Evolutionary conservation across 805 yeast species (phyloP), one percentile per base, ranked within the genome.

Genomic region (Saccharomyces kudriavzevii): DNA sequence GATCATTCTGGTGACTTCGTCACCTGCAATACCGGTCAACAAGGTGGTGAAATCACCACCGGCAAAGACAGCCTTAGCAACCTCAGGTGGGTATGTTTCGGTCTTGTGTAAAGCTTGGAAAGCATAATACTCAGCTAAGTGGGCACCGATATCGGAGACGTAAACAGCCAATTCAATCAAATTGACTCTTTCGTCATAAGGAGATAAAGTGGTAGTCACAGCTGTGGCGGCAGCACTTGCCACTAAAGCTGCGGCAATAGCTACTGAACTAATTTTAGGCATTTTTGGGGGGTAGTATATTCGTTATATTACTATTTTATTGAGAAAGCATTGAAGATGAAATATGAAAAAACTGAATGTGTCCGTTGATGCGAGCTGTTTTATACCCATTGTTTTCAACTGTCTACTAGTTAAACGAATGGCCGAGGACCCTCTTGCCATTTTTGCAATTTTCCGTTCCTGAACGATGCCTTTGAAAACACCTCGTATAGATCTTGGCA

Each of bases 251-350:
- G 48, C 30, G 43, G 47, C 43, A 1, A 20, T 17, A 9, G 43
- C 63, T 14, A 76, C 67, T 17, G 40, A 74, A 73, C 49, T 73
- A 74, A 10, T 57, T 50, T 24, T 60, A 57, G 22, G 10, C 43
- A 35, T 35, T 35, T 11, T 60, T 59, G 11, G 55, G 11, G 49
- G 58, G 61, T 1, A 58, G 40, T 49, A 57, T 58, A 49, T 49
- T 49, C 48, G 57, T 6, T 35, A 35, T 35, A 56, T 2, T 35
- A 35, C 8, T n/a, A 5, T 17, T 9, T 17, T 17, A 35, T 5
- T 17, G 3, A 17, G 3, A 35, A 20, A 35, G 24, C 3, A 4
- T n/a, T 10, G 17, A 35, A 35, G 11, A 35, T 10, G 11, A 17
- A 6, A 17, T 35, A 11, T 3, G 22, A 4, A 9, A 3, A 35